Base-by-base conservation (phyloP, 371 early-diverging fungal species). In the Mucor mucedo region DNA sequence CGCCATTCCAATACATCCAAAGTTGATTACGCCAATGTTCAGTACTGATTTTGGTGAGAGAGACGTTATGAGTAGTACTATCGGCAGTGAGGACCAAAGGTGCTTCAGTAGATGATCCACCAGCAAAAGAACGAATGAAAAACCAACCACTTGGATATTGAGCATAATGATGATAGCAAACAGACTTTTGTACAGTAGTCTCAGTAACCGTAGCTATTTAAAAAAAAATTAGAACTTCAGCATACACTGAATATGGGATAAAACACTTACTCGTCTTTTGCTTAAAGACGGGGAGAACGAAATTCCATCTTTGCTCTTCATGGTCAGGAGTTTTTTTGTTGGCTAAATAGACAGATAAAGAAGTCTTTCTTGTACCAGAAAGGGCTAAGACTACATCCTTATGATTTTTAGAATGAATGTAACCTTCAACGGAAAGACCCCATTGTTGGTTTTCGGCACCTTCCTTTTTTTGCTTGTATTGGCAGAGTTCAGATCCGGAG, bases 1-100 rank as follows among this genome's bases (percentile, higher is more conserved):
- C 73, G 32, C 86, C 86, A 39, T 81, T 68, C 59, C 72, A 65
- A 59, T 80, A 79, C 40, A 80, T 71, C 86, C 86, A 85, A 5
- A 85, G 71, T 55, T 85, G 86, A 6, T 63, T 11, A 11, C 66
- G 72, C 80, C 80, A 80, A 7, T 73, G 21, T n/a, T 59, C 65
- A 0, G 60, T 63, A 39, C 65, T 65, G 27, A 80, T 60, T 9
- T 58, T 42, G 13, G 64, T 35, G 6, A 80, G 44, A 14, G 52
- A 40, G 28, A 80, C n/a, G 2, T 53, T 13, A 27, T 64, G 53
- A 2, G 53, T 48, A 3, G 62, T 55, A 16, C 49, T 62, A n/a
- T 64, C 50, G 3, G 76, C 78, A 30, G 80, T 76, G 32, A 80
- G 52, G 7, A 80, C 76, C 29, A 75, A 45, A 33, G 77, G 77